A percentile compares a stretch with the other conserved stretches of the same genome.
Evolutionary conservation across 2,329 filamentous ascomycete genomes (phyloP).

Genomic region (Neocucurbitaria cava): DNA sequence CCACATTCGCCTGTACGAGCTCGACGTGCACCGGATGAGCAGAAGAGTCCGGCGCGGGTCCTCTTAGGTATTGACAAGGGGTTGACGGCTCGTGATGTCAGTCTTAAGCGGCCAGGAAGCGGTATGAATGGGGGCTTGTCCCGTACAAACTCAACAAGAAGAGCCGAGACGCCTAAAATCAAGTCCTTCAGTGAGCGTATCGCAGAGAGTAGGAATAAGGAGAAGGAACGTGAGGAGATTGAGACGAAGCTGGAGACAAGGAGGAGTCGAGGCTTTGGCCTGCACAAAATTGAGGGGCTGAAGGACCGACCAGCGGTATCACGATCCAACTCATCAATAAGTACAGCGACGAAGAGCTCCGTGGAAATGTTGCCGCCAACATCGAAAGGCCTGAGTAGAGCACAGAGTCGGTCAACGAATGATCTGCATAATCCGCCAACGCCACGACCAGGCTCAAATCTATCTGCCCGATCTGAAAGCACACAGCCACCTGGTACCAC

Average conservation of each 20-base stretch:
- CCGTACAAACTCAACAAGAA: constrained; percentile 53
- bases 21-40: constrained; percentile 57
- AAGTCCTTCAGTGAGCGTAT: constrained; percentile 87
- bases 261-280: constrained; percentile 51
- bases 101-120: constrained; percentile 68
- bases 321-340: constrained; percentile 35
- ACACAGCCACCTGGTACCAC: constrained; percentile 27
- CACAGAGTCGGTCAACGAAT: constrained; percentile 25
- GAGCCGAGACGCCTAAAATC: constrained; percentile 31
- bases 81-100: constrained; percentile 79
- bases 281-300: constrained; percentile 37
- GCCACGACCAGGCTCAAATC: constrained; percentile 30
- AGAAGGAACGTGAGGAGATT: constrained; percentile 54
- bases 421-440: constrained; percentile 22
- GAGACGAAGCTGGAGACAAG: constrained; percentile 52
- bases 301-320: constrained; percentile 33
- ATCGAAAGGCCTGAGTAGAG: constrained; percentile 14
- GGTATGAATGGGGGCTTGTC: constrained; percentile 17
- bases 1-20: constrained; percentile 73
- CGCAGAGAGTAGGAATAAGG: constrained; percentile 65
- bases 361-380: constrained; percentile 26
- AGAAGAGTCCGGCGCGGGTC: constrained; percentile 79
- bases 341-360: constrained; percentile 27
- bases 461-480: constrained; percentile 26
- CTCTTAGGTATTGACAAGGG: constrained; percentile 90